Base-by-base conservation (phyloP, 805 yeast genomes). In the Ogataea angusta region DNA sequence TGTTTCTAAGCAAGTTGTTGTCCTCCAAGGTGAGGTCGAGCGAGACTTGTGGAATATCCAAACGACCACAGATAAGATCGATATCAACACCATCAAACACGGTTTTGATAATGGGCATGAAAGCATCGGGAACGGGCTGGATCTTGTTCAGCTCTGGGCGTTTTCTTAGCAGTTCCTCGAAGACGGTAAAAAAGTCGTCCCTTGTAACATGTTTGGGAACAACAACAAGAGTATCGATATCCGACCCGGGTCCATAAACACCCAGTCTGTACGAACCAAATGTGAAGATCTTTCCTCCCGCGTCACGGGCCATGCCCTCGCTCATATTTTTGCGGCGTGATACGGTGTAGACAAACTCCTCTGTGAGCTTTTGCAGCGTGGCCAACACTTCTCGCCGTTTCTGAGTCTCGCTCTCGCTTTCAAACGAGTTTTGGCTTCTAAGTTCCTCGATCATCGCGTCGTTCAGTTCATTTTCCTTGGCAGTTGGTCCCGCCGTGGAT, bases 181-280 rank as follows among this genome's bases (percentile, higher is more conserved):
- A 89, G 0, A 86, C 89, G 1, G 75, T 77, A 59, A 93, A 93
- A 59, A 91, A 93, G 62, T 90, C 93, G 18, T 85, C 93, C 48
- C 96, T 75, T 1, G 85, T 73, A 10, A 93, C 95, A 62, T 93
- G 98, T 54, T 91, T 93, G 2, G 99, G 99, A 13, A 87, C 97
- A 19, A 91, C 97, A n/a, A 93, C 86, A 33, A 93, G 68, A 0
- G 98, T 86, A 69, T 93, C 99, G 46, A 93, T 91, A 82, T 93
- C 99, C 0, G 95, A 85, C 1, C 99, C 98, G 0, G 98, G 98
- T 0, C 98, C 98, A 66, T 90, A 88, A 10, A 93, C 99, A 4
- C 99, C 99, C 31, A 93, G 67, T 48, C 96, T 72, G 57, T 90
- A 93, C 1, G 97, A 89, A 1, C 99, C 99, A 67, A 76, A 93